Conservation (phyloP, 2,329 filamentous ascomycete genomes). For the Alternaria ethzedia region DNA sequence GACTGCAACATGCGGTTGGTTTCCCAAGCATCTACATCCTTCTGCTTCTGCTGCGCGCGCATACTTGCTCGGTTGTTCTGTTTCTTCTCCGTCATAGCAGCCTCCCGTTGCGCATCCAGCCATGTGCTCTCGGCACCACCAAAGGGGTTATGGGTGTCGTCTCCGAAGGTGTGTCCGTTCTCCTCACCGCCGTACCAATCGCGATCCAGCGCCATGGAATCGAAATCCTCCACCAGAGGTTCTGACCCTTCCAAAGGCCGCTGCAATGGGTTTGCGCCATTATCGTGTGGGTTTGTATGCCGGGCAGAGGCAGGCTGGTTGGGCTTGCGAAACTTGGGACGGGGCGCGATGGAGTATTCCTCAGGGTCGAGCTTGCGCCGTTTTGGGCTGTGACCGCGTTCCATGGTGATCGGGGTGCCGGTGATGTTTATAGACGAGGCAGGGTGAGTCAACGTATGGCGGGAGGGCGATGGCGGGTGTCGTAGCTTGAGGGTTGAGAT, state of each 20-base stretch:
- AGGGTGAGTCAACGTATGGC: neutral
- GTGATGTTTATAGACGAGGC: neutral
- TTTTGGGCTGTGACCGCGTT: slow-evolving; percentile 62
- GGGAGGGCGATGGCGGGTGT: neutral
- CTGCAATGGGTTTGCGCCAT: slow-evolving; percentile 56
- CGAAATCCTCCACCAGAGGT: slow-evolving; percentile 67
- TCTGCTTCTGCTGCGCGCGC: slow-evolving; percentile 82
- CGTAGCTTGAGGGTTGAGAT: neutral
- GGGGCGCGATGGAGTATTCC: slow-evolving; percentile 62
- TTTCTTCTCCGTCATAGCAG: slow-evolving; percentile 80
- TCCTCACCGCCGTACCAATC: slow-evolving; percentile 95
- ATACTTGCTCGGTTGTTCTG: slow-evolving; percentile 73
- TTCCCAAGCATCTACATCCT: slow-evolving; percentile 97
- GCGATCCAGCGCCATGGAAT: slow-evolving; percentile 78
- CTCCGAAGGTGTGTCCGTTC: slow-evolving; percentile 82
- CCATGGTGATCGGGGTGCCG: slow-evolving; percentile 32
- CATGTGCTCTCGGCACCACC: slow-evolving; percentile 75
- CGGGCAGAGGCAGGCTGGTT: slow-evolving; percentile 44
- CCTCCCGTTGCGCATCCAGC: slow-evolving; percentile 77
- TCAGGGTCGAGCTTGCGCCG: slow-evolving; percentile 71
- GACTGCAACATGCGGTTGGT: slow-evolving; percentile 98
- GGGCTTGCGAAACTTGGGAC: slow-evolving; percentile 51
- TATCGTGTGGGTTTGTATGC: slow-evolving; percentile 37
- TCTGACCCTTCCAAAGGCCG: slow-evolving; percentile 68
- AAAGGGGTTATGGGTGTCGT: slow-evolving; percentile 92